Percentiles rank a stretch among this genome's conserved stretches.
Evolutionary conservation across 768 basidiomycete genomes (phyloP).

Genomic region (Lactarius akahatsu): DNA sequence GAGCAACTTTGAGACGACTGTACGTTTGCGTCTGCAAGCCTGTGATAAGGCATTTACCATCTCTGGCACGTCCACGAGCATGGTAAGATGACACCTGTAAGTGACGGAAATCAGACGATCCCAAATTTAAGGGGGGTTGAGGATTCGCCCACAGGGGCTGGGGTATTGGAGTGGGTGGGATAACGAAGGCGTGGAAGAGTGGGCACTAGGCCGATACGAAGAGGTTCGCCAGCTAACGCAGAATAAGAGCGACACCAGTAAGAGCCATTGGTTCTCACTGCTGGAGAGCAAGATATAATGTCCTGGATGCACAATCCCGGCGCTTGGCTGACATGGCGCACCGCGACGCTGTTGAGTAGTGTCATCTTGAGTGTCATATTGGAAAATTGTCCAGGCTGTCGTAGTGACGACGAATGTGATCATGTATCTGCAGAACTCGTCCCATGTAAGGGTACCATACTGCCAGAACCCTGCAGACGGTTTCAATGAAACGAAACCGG

Average conservation of each 20-base stretch:
- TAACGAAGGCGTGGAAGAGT: constrained; percentile 8
- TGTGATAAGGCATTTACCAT: constrained; percentile 4
- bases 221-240: constrained; percentile 1
- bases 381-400: constrained; percentile 3
- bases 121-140: background rate
- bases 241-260: background rate
- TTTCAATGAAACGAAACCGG: background rate
- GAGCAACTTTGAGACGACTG: constrained; percentile 7
- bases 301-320: background rate
- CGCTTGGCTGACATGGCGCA: background rate
- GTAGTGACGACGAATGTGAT: background rate
- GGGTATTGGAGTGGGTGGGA: background rate
- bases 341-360: background rate
- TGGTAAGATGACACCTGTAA: background rate
- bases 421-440: constrained; percentile 6
- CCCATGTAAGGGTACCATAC: constrained; percentile 8
- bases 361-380: background rate
- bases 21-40: background rate
- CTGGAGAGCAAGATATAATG: constrained; percentile 7
- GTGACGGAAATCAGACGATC: background rate
- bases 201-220: background rate
- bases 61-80: background rate
- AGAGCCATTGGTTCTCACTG: background rate
- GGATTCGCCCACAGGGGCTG: background rate
- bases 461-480: constrained; percentile 14